phyloP scores from a whole-genome alignment of 2,329 filamentous ascomycete genomes.

The Paramyrothecium sp. region DNA sequence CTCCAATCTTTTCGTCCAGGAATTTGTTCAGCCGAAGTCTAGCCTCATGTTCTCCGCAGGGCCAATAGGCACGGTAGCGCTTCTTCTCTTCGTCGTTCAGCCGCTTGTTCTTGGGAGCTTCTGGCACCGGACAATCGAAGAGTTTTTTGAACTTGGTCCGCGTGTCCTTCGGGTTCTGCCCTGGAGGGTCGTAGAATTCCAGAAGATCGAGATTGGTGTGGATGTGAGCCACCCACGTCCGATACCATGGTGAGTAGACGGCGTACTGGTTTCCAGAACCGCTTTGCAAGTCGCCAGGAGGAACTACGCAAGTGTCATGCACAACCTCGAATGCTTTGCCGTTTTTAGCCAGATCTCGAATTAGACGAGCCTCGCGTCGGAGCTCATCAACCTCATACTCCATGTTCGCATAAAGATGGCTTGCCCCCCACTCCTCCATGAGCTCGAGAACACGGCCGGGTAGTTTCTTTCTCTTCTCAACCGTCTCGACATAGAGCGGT shows the following conservation, averaged over 20 bases:
- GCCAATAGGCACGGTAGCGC: constrained; percentile 62
- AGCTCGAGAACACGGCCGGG: constrained; percentile 62
- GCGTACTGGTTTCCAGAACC: constrained; percentile 76
- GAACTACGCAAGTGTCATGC: constrained; percentile 81
- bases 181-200: constrained; percentile 52
- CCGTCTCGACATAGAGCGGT: constrained; percentile 72
- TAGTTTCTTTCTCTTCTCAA: constrained; percentile 63
- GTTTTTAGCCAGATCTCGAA: constrained; percentile 57
- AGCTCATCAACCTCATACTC: constrained; percentile 94
- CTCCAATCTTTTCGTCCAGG: constrained; percentile 58
- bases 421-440: constrained; percentile 69
- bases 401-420: constrained; percentile 77
- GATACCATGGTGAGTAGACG: constrained; percentile 82
- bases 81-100: constrained; percentile 58
- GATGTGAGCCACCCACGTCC: constrained; percentile 71
- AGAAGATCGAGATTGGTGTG: constrained; percentile 69
- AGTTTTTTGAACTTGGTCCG: constrained; percentile 48
- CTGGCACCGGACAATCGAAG: constrained; percentile 61
- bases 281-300: constrained; percentile 66
- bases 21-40: constrained; percentile 63
- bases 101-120: constrained; percentile 60
- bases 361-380: constrained; percentile 68
- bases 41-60: constrained; percentile 74
- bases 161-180: constrained; percentile 28
- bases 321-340: constrained; percentile 69